Evolutionary conservation across 257 asterid species (phyloP), one percentile per base, ranked within the genome.

Genomic region (Capsicum pubescens): DNA sequence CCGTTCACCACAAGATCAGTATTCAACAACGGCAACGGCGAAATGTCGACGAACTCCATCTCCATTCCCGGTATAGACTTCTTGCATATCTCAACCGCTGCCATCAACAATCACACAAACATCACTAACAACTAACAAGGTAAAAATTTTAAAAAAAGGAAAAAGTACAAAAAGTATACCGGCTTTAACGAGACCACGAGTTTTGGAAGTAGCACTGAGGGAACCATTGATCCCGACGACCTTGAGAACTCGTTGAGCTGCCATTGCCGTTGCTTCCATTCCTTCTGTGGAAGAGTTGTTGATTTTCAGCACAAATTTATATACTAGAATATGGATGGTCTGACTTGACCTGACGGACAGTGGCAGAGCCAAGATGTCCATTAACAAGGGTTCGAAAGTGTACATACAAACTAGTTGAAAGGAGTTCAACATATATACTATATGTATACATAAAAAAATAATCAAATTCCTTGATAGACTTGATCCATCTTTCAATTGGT

Each of bases 1-100:
- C 98, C 99, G 74, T 91, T 77, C 14, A 91, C 94, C 88, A 93
- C 98, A 7, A 96, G 97, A 90, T 96, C 99, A 3, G 98, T 94
- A 85, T 96, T 96, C 79, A 94, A 64, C 79, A 93, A 88, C n/a
- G 98, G 98, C 77, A 96, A 81, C 0, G 93, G 89, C 14, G 98
- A 93, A 84, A 96, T 93, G 64, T 96, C 99, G 77, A 93, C 90
- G 57, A 89, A 89, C 85, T 96, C 98, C 2, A 94, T 87, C 87
- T 91, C 91, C 91, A 94, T 72, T 46, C 98, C 99, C 3, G 87
- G 74, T 1, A 96, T 63, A 0, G 94, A 87, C 84, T 86, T 78
- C 86, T 91, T 89, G 54, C 97, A 89, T 61, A 96, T 61, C 82
- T 92, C 93, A 48, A 90, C 90, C 1, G 99, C 99, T 95, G 68